Percentiles rank a stretch among this genome's conserved stretches.
phyloP scores from a whole-genome alignment of 2,329 filamentous ascomycete species.

The Paecilomyces fulvus region DNA sequence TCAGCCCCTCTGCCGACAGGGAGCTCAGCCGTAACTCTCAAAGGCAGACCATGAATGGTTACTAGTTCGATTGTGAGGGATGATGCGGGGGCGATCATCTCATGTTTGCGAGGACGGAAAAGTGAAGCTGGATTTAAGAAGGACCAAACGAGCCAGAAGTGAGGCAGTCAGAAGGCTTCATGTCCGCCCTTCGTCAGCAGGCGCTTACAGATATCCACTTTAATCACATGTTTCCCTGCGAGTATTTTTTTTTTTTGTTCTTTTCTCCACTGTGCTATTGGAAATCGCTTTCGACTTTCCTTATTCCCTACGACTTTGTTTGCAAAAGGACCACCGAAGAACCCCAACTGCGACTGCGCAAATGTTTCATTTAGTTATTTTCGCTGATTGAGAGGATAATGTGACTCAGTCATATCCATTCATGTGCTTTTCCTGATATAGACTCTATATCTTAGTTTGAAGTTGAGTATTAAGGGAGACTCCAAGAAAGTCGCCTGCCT shows the following conservation, averaged over 20 bases:
- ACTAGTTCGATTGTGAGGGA: constrained; percentile 47
- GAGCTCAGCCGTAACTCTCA: constrained; percentile 96
- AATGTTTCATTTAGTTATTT: constrained; percentile 28
- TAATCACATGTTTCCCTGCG: constrained; percentile 21
- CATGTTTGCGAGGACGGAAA: constrained; percentile 5
- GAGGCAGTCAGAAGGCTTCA: constrained; percentile 16
- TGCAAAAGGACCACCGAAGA: constrained; percentile 11
- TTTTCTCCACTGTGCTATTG: constrained; percentile 10
- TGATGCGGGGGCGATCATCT: not conserved
- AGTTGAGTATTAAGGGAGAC: not conserved
- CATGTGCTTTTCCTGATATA: not conserved
- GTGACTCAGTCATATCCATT: not conserved
- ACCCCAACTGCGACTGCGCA: constrained; percentile 19
- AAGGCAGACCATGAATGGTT: constrained; percentile 98
- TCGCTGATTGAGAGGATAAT: constrained; percentile 33
- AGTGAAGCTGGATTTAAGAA: constrained; percentile 12
- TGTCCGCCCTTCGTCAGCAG: constrained; percentile 23
- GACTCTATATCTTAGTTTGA: not conserved
- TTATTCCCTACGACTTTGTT: constrained; percentile 20
- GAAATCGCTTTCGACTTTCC: constrained; percentile 15
- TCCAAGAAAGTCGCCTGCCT: not conserved
- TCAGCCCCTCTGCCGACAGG: constrained; percentile 87
- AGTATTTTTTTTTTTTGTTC: constrained; percentile 11
- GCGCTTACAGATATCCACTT: constrained; percentile 33
- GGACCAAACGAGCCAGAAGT: constrained; percentile 2